Percentiles rank a stretch among this genome's conserved stretches.
Evolutionary conservation across 306 rosid species (phyloP).

Genomic region (Inga laurina): DNA sequence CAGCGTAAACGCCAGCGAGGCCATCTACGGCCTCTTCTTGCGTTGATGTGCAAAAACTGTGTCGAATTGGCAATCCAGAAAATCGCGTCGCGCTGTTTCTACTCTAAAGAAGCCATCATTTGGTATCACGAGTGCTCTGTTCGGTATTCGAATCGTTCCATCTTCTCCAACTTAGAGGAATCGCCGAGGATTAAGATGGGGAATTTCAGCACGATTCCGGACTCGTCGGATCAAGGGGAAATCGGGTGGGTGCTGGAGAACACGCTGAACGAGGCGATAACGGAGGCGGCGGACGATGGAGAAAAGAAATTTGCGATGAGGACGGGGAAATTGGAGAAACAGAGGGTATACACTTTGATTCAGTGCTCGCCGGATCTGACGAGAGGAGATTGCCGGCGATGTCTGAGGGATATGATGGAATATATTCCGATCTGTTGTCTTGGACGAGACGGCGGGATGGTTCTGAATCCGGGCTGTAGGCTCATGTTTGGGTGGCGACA

Average conservation of each 20-base stretch:
- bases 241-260: conserved; percentile 18
- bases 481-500: no score
- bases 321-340: no score
- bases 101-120: background rate
- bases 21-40: background rate
- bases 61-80: background rate
- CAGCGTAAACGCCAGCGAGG: no score
- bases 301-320: no score
- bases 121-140: background rate
- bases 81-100: background rate
- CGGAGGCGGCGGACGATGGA: no score
- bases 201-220: background rate
- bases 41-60: background rate
- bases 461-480: conserved; percentile 23
- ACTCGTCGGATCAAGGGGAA: background rate
- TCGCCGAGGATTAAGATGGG: background rate
- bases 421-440: conserved; percentile 22
- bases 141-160: conserved; percentile 1
- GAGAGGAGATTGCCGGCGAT: conserved; percentile 3
- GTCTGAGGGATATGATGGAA: conserved; percentile 27
- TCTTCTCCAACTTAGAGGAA: conserved; percentile 27
- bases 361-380: conserved; percentile 27
- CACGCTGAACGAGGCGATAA: conserved; percentile 6
- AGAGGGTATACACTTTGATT: background rate
- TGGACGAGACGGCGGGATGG: conserved; percentile 18